Conservation (phyloP, 768 basidiomycete species). For the Boletellus ananiceps region DNA sequence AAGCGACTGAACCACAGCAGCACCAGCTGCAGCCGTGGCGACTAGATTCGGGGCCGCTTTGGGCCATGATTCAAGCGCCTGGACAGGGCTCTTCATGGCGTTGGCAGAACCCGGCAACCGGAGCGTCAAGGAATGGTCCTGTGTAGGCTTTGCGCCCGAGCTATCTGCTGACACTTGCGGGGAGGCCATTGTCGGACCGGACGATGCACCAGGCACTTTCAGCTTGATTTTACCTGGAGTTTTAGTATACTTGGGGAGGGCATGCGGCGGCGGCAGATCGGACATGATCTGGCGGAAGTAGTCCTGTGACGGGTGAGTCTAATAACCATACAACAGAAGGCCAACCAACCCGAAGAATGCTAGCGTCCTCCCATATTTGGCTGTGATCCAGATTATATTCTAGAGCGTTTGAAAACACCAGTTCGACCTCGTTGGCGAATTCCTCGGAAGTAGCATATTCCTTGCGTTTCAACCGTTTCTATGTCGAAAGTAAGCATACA, state of each 20-base stretch:
- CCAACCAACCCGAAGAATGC: constrained; percentile 53
- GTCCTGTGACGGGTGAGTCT: constrained; percentile 42
- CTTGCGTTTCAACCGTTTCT: constrained; percentile 82
- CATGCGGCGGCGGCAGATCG: constrained; percentile 63
- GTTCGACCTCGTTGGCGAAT: constrained; percentile 83
- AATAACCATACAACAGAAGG: neutral
- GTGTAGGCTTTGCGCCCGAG: constrained; percentile 10
- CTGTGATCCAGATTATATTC: constrained; percentile 86
- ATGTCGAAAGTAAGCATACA: constrained; percentile 2
- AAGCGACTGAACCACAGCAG: constrained; percentile 17
- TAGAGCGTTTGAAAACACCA: constrained; percentile 87
- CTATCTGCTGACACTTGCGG: constrained; percentile 14
- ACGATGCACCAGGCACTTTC: constrained; percentile 46
- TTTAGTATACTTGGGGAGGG: constrained; percentile 61
- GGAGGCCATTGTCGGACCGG: constrained; percentile 12
- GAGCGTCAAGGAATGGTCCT: constrained; percentile 23
- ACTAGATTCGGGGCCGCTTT: constrained; percentile 15
- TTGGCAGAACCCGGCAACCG: constrained; percentile 20
- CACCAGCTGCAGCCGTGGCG: constrained; percentile 10
- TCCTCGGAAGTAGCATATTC: constrained; percentile 64
- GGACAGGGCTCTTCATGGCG: constrained; percentile 20
- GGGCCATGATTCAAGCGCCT: constrained; percentile 17
- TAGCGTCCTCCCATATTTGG: constrained; percentile 76
- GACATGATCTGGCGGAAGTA: constrained; percentile 72
- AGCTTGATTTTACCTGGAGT: constrained; percentile 66